Evolutionary conservation across 805 yeast species (phyloP).

Genomic region (Zygosaccharomyces bisporus): DNA sequence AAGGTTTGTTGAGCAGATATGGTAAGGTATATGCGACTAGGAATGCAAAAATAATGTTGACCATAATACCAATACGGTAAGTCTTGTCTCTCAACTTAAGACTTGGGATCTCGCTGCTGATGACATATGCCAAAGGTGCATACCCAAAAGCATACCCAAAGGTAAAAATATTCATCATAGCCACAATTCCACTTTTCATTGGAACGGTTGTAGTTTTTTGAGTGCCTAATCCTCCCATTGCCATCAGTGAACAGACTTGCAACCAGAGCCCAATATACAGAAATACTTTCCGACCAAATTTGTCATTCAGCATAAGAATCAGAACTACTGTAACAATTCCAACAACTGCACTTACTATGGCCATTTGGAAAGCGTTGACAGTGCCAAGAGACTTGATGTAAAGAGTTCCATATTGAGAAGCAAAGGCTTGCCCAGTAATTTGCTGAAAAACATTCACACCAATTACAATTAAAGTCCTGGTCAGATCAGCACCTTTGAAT

Average conservation of each 20-base stretch:
- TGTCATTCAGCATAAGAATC: constrained; percentile 2
- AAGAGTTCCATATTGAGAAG: constrained; percentile 10
- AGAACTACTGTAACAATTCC: constrained; percentile 6
- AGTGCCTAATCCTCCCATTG: constrained; percentile 10
- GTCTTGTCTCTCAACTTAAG: constrained; percentile 6
- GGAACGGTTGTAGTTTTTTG: not conserved
- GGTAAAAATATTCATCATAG: constrained; percentile 6
- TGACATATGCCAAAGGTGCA: constrained; percentile 8
- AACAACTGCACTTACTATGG: constrained; percentile 7
- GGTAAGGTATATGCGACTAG: constrained; percentile 7
- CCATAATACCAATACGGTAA: constrained; percentile 7
- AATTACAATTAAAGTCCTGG: constrained; percentile 8
- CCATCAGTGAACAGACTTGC: constrained; percentile 3
- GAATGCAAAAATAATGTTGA: constrained; percentile 8
- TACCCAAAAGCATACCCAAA: constrained; percentile 1
- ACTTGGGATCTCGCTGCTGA: constrained; percentile 9
- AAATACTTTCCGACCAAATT: constrained; percentile 6
- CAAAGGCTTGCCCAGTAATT: constrained; percentile 11
- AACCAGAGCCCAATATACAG: constrained; percentile 1
- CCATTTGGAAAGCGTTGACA: constrained; percentile 9
- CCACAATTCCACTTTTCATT: constrained; percentile 6
- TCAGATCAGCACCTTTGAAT: constrained; percentile 3
- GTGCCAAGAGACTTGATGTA: constrained; percentile 9
- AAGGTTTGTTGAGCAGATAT: constrained; percentile 3
- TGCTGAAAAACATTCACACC: constrained; percentile 7